Base-by-base conservation (phyloP, 1,139 yeast genomes). In the Hemisphaericaspora lyxosophila region DNA sequence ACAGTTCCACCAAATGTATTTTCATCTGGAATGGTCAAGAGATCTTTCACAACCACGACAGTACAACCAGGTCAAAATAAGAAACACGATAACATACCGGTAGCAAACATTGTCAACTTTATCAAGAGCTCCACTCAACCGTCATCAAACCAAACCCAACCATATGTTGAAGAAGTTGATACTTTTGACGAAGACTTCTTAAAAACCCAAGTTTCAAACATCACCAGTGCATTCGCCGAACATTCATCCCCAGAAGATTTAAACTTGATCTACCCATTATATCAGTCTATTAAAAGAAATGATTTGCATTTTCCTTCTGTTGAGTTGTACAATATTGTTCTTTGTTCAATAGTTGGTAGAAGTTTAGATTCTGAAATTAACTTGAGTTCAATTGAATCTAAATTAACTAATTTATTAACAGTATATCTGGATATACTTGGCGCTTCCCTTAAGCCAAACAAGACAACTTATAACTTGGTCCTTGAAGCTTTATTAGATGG, bases 351-450 rank as follows among this genome's bases (percentile, higher is more conserved):
- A 2, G 43, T 56, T 1, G 30, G 42, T 29, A 53, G 77, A 43
- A 41, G 59, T 0, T 48, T 68, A 31, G 68, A 69, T 33, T 33
- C 36, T 4, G 59, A 55, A 8, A 16, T 34, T 2, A 40, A 51
- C 3, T 39, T 64, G 5, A 58, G 53, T 22, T 58, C 62, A 14
- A 58, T 65, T 12, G 77, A 71, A 46, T 47, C 54, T 17, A 61
- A 62, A 49, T 65, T 83, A 50, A 82, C 86, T 3, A 77, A 72
- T 38, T 55, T 84, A 43, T 62, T 84, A 45, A 81, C 80, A 12
- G 78, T 82, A 27, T 84, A 84, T 54, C 85, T 83, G 39, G 89
- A 82, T 51, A 60, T 82, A 50, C 65, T 84, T 18, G 42, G 45
- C 12, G 34, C 38, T 42, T 65, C 61, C 39, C 45, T 79, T 28